Conservation (phyloP, 2,329 filamentous ascomycete genomes). For the Zymoseptoria brevis region DNA sequence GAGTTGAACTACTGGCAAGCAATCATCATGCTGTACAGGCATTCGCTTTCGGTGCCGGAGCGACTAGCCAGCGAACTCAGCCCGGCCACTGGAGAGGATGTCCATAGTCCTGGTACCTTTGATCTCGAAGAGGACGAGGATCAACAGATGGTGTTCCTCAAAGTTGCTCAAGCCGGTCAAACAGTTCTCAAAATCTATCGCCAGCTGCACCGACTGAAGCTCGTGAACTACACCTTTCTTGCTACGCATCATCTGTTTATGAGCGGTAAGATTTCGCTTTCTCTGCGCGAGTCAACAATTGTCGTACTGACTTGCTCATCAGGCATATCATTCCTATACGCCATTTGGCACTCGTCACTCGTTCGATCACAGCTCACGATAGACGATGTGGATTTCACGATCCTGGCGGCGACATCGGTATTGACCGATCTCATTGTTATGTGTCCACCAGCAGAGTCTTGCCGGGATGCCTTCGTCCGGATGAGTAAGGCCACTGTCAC, state of each 20-base stretch:
- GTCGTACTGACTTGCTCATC: constrained; percentile 6
- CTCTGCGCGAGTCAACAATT: not conserved
- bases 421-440: constrained; percentile 87
- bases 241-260: constrained; percentile 96
- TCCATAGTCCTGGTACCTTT: constrained; percentile 46
- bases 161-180: constrained; percentile 90
- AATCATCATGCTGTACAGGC: constrained; percentile 89
- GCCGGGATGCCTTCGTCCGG: constrained; percentile 85
- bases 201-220: constrained; percentile 74
- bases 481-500: constrained; percentile 93
- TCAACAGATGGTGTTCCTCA: constrained; percentile 84
- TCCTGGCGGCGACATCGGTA: constrained; percentile 86
- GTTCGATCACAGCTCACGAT: constrained; percentile 80
- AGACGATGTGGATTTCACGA: constrained; percentile 96
- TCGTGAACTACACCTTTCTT: constrained; percentile 93
- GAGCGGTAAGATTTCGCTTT: constrained; percentile 55
- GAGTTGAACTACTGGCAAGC: constrained; percentile 98
- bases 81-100: constrained; percentile 46
- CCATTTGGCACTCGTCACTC: constrained; percentile 90
- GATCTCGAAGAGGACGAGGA: constrained; percentile 65
- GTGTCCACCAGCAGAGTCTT: constrained; percentile 89
- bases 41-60: constrained; percentile 70
- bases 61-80: constrained; percentile 72
- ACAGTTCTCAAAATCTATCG: constrained; percentile 86
- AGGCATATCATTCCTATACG: constrained; percentile 87